Conservation (phyloP, 441 rosid species). For the Capsella rubella region DNA sequence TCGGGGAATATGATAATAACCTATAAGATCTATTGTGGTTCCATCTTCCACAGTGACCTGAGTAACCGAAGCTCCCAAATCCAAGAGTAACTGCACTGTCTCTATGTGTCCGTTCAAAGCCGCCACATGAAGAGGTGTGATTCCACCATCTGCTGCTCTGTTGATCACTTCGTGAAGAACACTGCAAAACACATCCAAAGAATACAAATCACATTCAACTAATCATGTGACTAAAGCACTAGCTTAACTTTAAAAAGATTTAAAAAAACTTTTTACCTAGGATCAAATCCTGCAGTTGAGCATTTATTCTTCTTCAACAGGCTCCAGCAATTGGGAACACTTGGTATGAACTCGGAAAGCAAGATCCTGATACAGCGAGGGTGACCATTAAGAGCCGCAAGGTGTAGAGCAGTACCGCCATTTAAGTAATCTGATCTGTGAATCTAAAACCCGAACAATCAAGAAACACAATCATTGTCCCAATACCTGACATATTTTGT, state of each 20-base stretch:
- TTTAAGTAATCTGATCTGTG: slow-evolving; percentile 89
- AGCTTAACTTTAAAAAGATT: neutral
- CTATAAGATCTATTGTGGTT: slow-evolving; percentile 89
- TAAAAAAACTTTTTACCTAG: slow-evolving; percentile 49
- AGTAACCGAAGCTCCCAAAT: slow-evolving; percentile 81
- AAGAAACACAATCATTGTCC: slow-evolving; percentile 32
- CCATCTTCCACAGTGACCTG: slow-evolving; percentile 89
- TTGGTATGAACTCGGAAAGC: slow-evolving; percentile 84
- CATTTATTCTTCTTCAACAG: slow-evolving; percentile 51
- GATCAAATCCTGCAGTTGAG: slow-evolving; percentile 61
- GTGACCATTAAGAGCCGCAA: slow-evolving; percentile 93
- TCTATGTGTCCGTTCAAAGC: slow-evolving; percentile 88
- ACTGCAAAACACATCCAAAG: slow-evolving; percentile 50
- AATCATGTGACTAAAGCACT: slow-evolving; percentile 9
- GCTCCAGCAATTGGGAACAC: slow-evolving; percentile 64
- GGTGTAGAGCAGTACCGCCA: slow-evolving; percentile 93
- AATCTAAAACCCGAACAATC: slow-evolving; percentile 55
- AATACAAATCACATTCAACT: slow-evolving; percentile 20
- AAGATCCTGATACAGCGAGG: slow-evolving; percentile 82
- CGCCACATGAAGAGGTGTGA: slow-evolving; percentile 94
- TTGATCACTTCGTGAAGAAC: slow-evolving; percentile 70
- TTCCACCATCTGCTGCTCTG: slow-evolving; percentile 91
- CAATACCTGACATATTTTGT: slow-evolving; percentile 1
- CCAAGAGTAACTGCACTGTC: slow-evolving; percentile 79
- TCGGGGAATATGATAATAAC: slow-evolving; percentile 39